Conservation (phyloP, 208 protist species). For the Herpetomonas samuelpessoai region DNA sequence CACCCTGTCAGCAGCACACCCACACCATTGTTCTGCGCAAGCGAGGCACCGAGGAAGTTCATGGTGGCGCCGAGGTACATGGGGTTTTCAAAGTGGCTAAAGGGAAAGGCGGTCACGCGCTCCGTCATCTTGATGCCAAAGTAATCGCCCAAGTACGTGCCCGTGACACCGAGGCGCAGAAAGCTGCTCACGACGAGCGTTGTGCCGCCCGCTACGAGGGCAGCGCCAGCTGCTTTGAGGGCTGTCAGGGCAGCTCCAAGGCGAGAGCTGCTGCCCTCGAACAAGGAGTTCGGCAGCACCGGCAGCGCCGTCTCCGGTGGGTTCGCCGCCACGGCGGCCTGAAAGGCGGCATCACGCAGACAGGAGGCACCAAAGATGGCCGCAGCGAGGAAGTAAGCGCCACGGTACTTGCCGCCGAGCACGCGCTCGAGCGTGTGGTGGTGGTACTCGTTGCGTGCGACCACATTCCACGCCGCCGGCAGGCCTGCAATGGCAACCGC, state of each 20-base stretch:
- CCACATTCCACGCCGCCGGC: slow-evolving; percentile 88
- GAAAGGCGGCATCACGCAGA: slow-evolving; percentile 75
- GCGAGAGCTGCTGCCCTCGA: neutral
- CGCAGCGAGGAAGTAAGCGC: slow-evolving; percentile 84
- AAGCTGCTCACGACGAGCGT: slow-evolving; percentile 75
- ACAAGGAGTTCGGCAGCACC: slow-evolving; percentile 14
- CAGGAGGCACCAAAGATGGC: slow-evolving; percentile 74
- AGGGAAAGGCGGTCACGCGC: slow-evolving; percentile 91
- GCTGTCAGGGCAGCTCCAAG: slow-evolving; percentile 1
- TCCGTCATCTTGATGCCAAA: slow-evolving; percentile 91
- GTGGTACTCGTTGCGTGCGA: slow-evolving; percentile 88
- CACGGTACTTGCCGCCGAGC: slow-evolving; percentile 33
- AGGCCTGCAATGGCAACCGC: slow-evolving; percentile 51
- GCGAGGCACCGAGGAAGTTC: slow-evolving; percentile 78
- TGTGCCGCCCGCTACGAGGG: slow-evolving; percentile 44
- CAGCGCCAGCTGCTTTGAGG: slow-evolving; percentile 24
- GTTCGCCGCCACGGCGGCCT: slow-evolving; percentile 49
- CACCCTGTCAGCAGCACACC: slow-evolving; percentile 67
- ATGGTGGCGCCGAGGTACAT: slow-evolving; percentile 94
- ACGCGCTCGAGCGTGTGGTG: slow-evolving; percentile 68
- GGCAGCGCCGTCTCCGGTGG: slow-evolving; percentile 18
- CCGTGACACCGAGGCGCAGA: slow-evolving; percentile 82
- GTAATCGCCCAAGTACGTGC: slow-evolving; percentile 95
- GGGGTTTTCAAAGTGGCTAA: slow-evolving; percentile 90
- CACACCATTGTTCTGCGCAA: slow-evolving; percentile 61